Conservation (phyloP, 2,329 filamentous ascomycete genomes). For the Stemphylium beticola region DNA sequence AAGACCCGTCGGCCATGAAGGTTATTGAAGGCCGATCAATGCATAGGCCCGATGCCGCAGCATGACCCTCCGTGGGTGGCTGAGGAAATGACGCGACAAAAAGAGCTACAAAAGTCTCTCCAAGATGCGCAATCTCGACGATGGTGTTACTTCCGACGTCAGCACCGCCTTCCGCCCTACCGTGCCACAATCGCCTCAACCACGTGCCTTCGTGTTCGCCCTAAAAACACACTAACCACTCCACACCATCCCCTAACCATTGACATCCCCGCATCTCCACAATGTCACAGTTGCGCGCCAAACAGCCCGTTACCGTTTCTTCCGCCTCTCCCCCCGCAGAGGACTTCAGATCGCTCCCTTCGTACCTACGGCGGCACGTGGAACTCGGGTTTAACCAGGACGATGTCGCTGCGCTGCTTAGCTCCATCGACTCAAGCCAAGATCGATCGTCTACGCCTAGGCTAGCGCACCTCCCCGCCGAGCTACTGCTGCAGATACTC, state of each 20-base stretch:
- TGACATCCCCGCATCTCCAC: constrained; percentile 6
- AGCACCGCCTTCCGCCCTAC: background rate
- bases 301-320: background rate
- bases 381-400: constrained; percentile 34
- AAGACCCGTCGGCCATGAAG: background rate
- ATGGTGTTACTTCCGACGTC: too few species aligned
- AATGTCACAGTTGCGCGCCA: constrained; percentile 7
- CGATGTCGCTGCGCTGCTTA: constrained; percentile 36
- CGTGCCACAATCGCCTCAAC: background rate
- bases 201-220: background rate
- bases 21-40: background rate
- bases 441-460: background rate
- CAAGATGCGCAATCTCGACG: too few species aligned
- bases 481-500: constrained; percentile 37
- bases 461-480: constrained; percentile 36
- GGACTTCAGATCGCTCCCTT: constrained; percentile 18
- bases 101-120: too few species aligned
- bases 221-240: constrained; percentile 8
- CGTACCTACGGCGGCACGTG: constrained; percentile 29
- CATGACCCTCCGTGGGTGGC: background rate
- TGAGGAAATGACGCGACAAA: background rate
- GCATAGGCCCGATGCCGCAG: background rate
- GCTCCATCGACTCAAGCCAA: constrained; percentile 41
- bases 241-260: background rate
- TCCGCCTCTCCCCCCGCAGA: background rate